Evolutionary conservation across 2,329 filamentous ascomycete genomes (phyloP), one percentile per base, ranked within the genome.

Genomic region (Knufia petricola): DNA sequence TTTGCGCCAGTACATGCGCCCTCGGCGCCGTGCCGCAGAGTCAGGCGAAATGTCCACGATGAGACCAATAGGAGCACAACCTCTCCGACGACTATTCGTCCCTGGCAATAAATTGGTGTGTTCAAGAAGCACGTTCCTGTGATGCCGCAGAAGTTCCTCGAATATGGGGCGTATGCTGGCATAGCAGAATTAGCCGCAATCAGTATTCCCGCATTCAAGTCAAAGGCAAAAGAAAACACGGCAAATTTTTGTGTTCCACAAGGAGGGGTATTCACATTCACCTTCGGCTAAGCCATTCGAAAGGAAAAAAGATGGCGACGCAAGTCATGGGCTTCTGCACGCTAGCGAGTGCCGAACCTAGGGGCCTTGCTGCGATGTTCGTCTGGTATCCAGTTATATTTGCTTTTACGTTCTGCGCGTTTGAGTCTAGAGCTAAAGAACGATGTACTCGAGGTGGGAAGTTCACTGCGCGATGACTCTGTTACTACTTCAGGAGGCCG

Each of bases 301-400:
- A 31, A 32, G 30, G 20, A 10, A 3, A 31, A 30, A 43, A 13
- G 17, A 4, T 8, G 9, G 13, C 12, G 13, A 31, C 34, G 41
- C 41, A 44, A 44, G 41, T 34, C 41, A 44, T 36, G 19, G 26
- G 26, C 26, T 21, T 44, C 26, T 32, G 24, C 24, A 31, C 31
- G 41, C 24, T 44, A 32, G 19, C 15, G 28, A 32, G 41, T 44
- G 41, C 41, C 41, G 41, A 44, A 44, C 41, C 41, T 44, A 42
- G 21, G 12, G 39, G 21, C 24, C 21, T n/a, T 24, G 20, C 39
- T 26, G 20, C 39, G 12, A 26, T 42, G 13, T 13, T 24, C 9
- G n/a, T 28, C 39, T 44, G 41, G 24, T 44, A 32, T 34, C 41
- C 41, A 32, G 26, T 32, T 32, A 32, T 3, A 32, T 44, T 31